Evolutionary conservation across 2,329 filamentous ascomycete species (phyloP).

Genomic region (Incumbomyces lentus): DNA sequence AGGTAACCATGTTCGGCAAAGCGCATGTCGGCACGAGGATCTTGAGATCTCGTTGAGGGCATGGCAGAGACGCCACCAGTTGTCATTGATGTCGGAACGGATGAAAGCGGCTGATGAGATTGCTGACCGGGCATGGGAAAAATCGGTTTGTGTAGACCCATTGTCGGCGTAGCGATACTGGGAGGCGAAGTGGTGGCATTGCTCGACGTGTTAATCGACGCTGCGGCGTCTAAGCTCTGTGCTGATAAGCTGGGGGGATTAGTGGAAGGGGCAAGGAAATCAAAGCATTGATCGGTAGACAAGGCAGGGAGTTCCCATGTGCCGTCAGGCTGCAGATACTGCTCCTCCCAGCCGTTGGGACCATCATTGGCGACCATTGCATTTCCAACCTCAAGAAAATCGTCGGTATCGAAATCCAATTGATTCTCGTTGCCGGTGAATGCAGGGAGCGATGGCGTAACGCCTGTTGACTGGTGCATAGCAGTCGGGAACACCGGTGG

Average conservation of each 20-base stretch:
- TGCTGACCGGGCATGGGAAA: too few relatives aligned
- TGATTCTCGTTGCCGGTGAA: background rate
- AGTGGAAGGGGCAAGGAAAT: background rate
- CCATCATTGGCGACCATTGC: conserved; percentile 2
- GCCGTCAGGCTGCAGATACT: background rate
- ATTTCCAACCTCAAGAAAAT: background rate
- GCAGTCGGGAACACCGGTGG: background rate
- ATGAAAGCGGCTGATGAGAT: too few relatives aligned
- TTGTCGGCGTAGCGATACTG: too few relatives aligned
- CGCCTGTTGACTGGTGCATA: background rate
- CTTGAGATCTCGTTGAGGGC: background rate
- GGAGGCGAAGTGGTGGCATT: background rate
- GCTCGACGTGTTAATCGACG: background rate
- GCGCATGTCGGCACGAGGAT: background rate
- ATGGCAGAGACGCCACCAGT: too few relatives aligned
- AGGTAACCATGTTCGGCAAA: background rate
- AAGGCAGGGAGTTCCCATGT: background rate
- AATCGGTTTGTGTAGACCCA: too few relatives aligned
- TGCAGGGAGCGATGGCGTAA: background rate
- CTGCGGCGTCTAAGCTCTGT: background rate
- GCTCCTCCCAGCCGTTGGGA: background rate
- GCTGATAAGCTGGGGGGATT: background rate
- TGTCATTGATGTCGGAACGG: too few relatives aligned
- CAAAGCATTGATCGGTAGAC: background rate
- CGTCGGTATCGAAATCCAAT: background rate